Conservation (phyloP, 345 rosid species). For the Corchorus capsularis region DNA sequence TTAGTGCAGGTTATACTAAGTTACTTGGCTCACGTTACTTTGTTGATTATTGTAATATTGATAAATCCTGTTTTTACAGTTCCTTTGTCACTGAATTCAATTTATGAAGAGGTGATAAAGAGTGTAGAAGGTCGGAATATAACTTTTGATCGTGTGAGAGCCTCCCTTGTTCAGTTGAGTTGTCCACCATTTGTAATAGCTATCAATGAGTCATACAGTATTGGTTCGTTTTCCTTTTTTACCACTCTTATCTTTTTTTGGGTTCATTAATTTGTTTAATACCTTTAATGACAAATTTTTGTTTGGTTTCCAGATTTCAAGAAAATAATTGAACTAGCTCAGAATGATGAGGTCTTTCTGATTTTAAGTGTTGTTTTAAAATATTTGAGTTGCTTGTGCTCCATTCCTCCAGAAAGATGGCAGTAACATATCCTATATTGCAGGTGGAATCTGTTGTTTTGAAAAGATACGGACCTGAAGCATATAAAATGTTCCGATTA, state of each 20-base stretch:
- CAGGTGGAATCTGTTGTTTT: slow-evolving; percentile 75
- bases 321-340: slow-evolving; percentile 65
- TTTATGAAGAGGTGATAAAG: slow-evolving; percentile 84
- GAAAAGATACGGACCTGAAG: slow-evolving; percentile 72
- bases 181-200: slow-evolving; percentile 49
- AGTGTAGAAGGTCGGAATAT: slow-evolving; percentile 68
- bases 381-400: slow-evolving; percentile 4
- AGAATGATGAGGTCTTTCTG: slow-evolving; percentile 69
- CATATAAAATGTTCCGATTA: slow-evolving; percentile 73
- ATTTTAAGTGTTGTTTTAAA: slow-evolving; percentile 6
- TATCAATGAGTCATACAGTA: slow-evolving; percentile 45
- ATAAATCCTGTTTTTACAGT: slow-evolving; percentile 46
- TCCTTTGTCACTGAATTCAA: slow-evolving; percentile 61
- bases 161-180: slow-evolving; percentile 56
- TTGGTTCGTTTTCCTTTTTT: slow-evolving; percentile 45
- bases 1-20: neutral
- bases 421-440: slow-evolving; percentile 18
- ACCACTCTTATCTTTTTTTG: slow-evolving; percentile 12
- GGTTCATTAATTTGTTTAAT: slow-evolving; percentile 14
- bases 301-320: slow-evolving; percentile 58
- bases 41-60: slow-evolving; percentile 13
- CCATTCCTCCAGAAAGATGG: slow-evolving; percentile 4
- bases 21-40: slow-evolving; percentile 20
- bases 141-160: slow-evolving; percentile 73
- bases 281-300: slow-evolving; percentile 8